These are phyloP conservation scores for Cucurbitaria berberidis DNA, from an alignment of 2,329 filamentous ascomycete species.

Conservation along the genomic window DNA sequence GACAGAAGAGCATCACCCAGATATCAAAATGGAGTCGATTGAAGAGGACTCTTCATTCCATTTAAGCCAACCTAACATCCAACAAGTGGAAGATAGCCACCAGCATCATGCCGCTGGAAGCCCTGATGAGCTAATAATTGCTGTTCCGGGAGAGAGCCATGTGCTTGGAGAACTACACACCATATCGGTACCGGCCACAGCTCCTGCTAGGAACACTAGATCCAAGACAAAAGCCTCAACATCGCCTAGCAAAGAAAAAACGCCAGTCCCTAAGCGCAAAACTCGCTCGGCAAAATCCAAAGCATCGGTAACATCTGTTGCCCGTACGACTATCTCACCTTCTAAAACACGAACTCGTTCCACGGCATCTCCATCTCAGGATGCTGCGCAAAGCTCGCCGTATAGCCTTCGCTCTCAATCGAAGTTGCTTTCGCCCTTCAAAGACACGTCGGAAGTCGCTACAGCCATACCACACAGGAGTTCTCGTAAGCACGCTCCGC, in stretches of 20 bases:
- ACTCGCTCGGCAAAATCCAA: constrained; percentile 28
- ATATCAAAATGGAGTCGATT: constrained; percentile 41
- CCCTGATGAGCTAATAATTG: constrained; percentile 20
- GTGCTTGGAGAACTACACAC: constrained; percentile 27
- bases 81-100: constrained; percentile 4
- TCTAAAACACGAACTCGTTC: constrained; percentile 22
- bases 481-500: constrained; percentile 19
- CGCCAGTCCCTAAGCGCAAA: constrained; percentile 10
- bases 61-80: constrained; percentile 6
- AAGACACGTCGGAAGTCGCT: constrained; percentile 3
- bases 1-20: constrained; percentile 15
- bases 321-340: constrained; percentile 25
- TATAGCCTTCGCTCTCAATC: constrained; percentile 40
- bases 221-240: constrained; percentile 38
- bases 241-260: constrained; percentile 27
- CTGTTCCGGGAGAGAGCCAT: constrained; percentile 26
- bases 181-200: constrained; percentile 29
- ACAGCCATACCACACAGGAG: constrained; percentile 5
- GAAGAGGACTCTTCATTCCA: constrained; percentile 27
- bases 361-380: constrained; percentile 25
- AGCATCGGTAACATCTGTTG: constrained; percentile 20
- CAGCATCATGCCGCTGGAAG: constrained; percentile 2
- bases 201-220: constrained; percentile 40
- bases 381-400: constrained; percentile 27
- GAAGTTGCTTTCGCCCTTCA: constrained; percentile 29